Base-by-base conservation (phyloP, 495 filamentous ascomycete genomes). In the Amorphotheca resinae region DNA sequence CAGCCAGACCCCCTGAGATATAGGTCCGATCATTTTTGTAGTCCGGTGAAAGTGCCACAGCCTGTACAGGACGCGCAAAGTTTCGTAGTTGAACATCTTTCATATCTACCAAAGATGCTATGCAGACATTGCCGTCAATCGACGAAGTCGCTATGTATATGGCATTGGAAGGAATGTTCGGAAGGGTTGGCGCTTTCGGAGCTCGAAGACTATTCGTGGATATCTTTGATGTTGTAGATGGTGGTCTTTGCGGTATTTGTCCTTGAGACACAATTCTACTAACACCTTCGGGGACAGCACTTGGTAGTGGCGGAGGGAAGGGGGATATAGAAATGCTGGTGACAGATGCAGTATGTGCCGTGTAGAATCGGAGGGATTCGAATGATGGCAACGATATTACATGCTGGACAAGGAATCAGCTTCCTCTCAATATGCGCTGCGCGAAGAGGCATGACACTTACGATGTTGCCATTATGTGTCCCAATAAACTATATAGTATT, bases 391-490 rank as follows among this genome's bases (percentile, higher is more conserved):
- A 54, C 26, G 84, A 80, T 17, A 95, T 59, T 26, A 93, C 80
- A 69, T 96, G 83, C 87, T 93, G 49, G 25, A 47, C 17, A 8
- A 20, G 17, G 38, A 7, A 37, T 50, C 30, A 49, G 17, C 52
- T 50, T 62, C 33, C 42, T 41, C 42, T 42, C 30, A 44, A 46
- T 14, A 37, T 40, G 22, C 41, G 25, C 31, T 14, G 34, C 43
- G 11, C 11, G 5, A 28, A 11, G 14, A n/a, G 32, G 32, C 30
- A 37, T 33, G 18, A n/a, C 45, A 67, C 83, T 74, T 69, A 93
- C 87, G 52, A 96, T 86, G 54, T 91, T 94, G 50, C 91, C 91
- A 64, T 94, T 95, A 61, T 98, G 91, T 3, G 93, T 95, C 50
- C 91, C 91, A 48, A 93, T 67, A 42, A 96, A 81, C 85, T 93